Evolutionary conservation across 371 early-diverging fungal species (phyloP).

Genomic region (Mortierella sp.): DNA sequence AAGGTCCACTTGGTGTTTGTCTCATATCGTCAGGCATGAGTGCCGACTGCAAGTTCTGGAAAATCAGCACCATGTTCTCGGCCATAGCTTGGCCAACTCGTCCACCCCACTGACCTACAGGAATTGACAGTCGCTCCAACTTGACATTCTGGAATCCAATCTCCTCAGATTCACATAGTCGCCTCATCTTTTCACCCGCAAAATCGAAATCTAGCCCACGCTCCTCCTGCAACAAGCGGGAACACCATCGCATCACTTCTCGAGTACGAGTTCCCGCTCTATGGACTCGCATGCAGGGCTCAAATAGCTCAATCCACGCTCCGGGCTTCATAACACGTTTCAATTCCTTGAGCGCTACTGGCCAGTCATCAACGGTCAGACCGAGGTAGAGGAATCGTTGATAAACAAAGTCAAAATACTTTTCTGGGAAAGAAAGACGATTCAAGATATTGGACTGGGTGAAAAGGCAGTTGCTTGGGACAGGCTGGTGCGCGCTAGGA

Average conservation of each 20-base stretch:
- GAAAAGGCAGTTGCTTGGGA: slow-evolving; percentile 52
- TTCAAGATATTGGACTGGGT: slow-evolving; percentile 39
- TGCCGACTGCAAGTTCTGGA: slow-evolving; percentile 47
- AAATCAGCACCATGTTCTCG: slow-evolving; percentile 54
- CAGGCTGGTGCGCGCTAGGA: slow-evolving; percentile 30
- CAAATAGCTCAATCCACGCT: slow-evolving; percentile 53
- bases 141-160: slow-evolving; percentile 48
- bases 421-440: slow-evolving; percentile 50
- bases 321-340: slow-evolving; percentile 55
- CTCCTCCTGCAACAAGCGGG: slow-evolving; percentile 45
- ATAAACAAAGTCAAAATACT: slow-evolving; percentile 54
- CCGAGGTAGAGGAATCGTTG: slow-evolving; percentile 52
- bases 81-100: slow-evolving; percentile 56
- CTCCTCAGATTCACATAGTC: slow-evolving; percentile 37
- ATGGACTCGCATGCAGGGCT: slow-evolving; percentile 55
- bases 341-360: slow-evolving; percentile 47
- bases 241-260: slow-evolving; percentile 51
- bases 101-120: slow-evolving; percentile 50
- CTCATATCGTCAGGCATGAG: slow-evolving; percentile 20
- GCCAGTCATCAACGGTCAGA: slow-evolving; percentile 51
- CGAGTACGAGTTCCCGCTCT: slow-evolving; percentile 44
- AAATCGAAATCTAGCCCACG: slow-evolving; percentile 55
- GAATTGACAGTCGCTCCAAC: slow-evolving; percentile 47
- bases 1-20: neutral
- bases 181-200: slow-evolving; percentile 54